A percentile compares a stretch with the other conserved stretches of the same genome.
Conservation (phyloP, 2,329 filamentous ascomycete species). For the Diaporthe sp. region DNA sequence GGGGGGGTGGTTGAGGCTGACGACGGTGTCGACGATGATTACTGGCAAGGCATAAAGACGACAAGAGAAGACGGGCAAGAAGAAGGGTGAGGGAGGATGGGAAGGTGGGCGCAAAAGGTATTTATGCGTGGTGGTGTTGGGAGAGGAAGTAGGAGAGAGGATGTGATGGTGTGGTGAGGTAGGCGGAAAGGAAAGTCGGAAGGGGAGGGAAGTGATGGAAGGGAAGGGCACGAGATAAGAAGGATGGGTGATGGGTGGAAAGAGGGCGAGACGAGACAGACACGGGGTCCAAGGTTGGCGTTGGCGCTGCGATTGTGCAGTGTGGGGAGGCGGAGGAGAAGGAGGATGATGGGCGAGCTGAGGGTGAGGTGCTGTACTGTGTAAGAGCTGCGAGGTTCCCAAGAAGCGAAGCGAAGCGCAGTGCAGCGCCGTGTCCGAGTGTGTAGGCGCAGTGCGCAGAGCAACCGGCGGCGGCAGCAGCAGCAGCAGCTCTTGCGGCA, state of each 20-base stretch:
- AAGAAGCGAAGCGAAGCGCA: conserved; percentile 15
- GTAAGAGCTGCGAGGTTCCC: conserved; percentile 26
- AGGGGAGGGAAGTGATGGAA: conserved; percentile 40
- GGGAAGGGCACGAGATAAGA: conserved; percentile 39
- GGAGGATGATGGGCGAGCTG: conserved; percentile 20
- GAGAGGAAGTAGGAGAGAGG: conserved; percentile 28
- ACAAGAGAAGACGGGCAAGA: conserved; percentile 15
- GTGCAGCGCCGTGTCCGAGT: not conserved
- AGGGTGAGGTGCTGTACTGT: conserved; percentile 12
- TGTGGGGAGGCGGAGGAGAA: conserved; percentile 30
- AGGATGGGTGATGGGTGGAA: conserved; percentile 36
- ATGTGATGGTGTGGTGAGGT: conserved; percentile 38
- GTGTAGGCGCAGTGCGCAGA: conserved; percentile 7
- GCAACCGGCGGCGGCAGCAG: not conserved
- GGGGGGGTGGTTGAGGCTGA: conserved; percentile 33
- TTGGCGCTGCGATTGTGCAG: conserved; percentile 35
- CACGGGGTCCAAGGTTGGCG: conserved; percentile 35
- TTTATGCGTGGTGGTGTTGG: conserved; percentile 30
- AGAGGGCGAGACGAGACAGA: conserved; percentile 36
- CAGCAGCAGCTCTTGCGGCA: conserved; percentile 12
- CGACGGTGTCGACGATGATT: conserved; percentile 25
- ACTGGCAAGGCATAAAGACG: conserved; percentile 20
- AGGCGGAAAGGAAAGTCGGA: conserved; percentile 44
- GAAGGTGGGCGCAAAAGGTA: conserved; percentile 36
- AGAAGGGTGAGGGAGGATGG: conserved; percentile 29